phyloP scores from a whole-genome alignment of 768 basidiomycete genomes.

The Hortiboletus flavorubellus region DNA sequence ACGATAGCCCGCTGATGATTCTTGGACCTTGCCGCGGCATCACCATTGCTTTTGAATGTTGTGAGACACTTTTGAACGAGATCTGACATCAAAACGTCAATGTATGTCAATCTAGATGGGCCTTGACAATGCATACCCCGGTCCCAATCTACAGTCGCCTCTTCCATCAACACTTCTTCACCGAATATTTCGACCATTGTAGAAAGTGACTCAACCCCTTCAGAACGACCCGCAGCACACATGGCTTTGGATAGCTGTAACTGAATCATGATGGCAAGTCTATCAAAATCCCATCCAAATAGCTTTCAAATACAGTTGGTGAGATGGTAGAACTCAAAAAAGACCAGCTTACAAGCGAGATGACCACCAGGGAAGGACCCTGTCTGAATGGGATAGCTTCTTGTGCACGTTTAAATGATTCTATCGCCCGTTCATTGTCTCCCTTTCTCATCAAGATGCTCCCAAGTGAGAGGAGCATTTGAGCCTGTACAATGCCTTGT shows the following conservation, averaged over 20 bases:
- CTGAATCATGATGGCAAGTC: background rate
- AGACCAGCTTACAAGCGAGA: background rate
- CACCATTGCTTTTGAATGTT: background rate
- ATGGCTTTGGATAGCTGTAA: background rate
- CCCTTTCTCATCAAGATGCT: background rate
- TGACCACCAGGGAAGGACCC: background rate
- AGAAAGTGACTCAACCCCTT: background rate
- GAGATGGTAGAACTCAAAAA: background rate
- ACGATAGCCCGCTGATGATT: background rate
- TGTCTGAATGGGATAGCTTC: background rate
- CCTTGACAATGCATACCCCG: background rate
- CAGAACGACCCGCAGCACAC: background rate
- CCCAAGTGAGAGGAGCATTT: background rate
- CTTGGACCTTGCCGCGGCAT: background rate
- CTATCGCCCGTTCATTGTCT: background rate
- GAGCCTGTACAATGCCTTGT: background rate
- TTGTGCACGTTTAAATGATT: too few relatives aligned
- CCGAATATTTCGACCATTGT: background rate
- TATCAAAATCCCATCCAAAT: constrained; percentile 15
- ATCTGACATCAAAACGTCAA: too few relatives aligned
- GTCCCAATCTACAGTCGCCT: background rate
- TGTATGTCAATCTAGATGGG: too few relatives aligned
- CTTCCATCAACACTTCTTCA: background rate
- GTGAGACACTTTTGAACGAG: background rate
- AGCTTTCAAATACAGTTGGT: background rate